These are phyloP conservation scores for Ramicandelaber brevisporus DNA, from an alignment of 192 early-diverging fungal species.

Conservation along the genomic window DNA sequence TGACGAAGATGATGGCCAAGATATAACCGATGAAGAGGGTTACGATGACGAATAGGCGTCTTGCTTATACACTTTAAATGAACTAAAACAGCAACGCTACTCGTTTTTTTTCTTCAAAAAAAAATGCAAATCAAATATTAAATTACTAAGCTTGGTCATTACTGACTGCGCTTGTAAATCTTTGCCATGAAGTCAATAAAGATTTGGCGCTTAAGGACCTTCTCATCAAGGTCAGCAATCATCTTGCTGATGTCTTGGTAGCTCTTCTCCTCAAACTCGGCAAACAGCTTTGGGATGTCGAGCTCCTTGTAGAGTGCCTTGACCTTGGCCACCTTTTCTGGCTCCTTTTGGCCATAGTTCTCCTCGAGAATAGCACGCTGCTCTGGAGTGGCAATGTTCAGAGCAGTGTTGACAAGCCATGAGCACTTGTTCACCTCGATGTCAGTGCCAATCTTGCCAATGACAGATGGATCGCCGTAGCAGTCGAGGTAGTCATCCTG, in stretches of 20 bases:
- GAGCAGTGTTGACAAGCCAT: slow-evolving; percentile 89
- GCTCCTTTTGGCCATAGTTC: slow-evolving; percentile 76
- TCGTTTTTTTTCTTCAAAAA: too few relatives aligned
- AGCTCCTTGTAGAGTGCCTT: slow-evolving; percentile 69
- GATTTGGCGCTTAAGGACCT: slow-evolving; percentile 51
- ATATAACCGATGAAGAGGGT: too few relatives aligned
- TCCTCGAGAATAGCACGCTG: slow-evolving; percentile 70
- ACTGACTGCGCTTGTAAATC: slow-evolving; percentile 85
- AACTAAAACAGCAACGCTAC: too few relatives aligned
- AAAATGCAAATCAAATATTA: neutral
- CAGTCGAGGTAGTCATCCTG: slow-evolving; percentile 99
- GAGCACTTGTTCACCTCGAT: slow-evolving; percentile 99
- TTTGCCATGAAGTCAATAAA: slow-evolving; percentile 84
- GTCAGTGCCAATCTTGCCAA: slow-evolving; percentile 98
- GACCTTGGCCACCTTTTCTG: slow-evolving; percentile 47
- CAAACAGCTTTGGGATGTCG: slow-evolving; percentile 50
- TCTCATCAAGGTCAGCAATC: slow-evolving; percentile 61
- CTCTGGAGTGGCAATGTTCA: slow-evolving; percentile 42
- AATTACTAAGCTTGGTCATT: too few relatives aligned
- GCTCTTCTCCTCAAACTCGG: slow-evolving; percentile 71
- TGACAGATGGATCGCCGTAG: slow-evolving; percentile 65
- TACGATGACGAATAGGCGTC: too few relatives aligned
- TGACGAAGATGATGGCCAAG: too few relatives aligned
- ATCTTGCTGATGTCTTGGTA: slow-evolving; percentile 40
- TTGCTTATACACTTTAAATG: too few relatives aligned